Evolutionary conservation across 345 rosid species (phyloP), one percentile per base, ranked within the genome.

Genomic region (Eucalyptus victrix): DNA sequence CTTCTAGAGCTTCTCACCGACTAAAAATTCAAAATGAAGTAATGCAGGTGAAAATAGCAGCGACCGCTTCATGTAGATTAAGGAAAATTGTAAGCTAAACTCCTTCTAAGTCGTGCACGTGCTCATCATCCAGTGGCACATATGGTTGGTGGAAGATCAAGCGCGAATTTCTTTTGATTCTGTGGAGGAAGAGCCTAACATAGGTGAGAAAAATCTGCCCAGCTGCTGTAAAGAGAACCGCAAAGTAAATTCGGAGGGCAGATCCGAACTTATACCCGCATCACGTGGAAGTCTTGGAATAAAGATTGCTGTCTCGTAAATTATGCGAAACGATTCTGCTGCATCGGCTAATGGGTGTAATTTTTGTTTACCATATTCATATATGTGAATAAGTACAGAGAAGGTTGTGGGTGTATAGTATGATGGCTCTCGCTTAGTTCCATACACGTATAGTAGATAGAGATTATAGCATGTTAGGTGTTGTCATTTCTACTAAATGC

Each of bases 1-100:
- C 24, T 88, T 62, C 15, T 12, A 88, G 94, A 93, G 65, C 92
- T 89, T 87, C 90, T 89, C 89, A 92, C 97, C 93, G 92, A 94
- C 94, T 92, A 87, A 80, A 86, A 88, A 91, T 65, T 89, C 89
- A 88, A 92, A 95, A 60, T 92, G 92, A 95, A 97, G 99, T 89
- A 95, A 96, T 95, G 98, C 98, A 95, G 99, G 99, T 95, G 98
- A 96, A 89, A 95, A 93, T 92, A 93, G 91, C 17, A 49, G 51
- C 8, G 96, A 93, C 44, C 94, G 93, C 26, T 93, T 94, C 92
- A 90, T 92, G 92, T 95, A 93, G 93, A 91, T 12, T 89, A 88
- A 89, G 80, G 87, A 88, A 58, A 54, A 54, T 80, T 62, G 16
- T 76, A 37, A 76, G 12, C 30, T 40, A 40, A 76, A 76, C 47